A percentile compares a stretch with the other conserved stretches of the same genome.
Conservation (phyloP, 441 rosid genomes). For the Corymbia calophylla region DNA sequence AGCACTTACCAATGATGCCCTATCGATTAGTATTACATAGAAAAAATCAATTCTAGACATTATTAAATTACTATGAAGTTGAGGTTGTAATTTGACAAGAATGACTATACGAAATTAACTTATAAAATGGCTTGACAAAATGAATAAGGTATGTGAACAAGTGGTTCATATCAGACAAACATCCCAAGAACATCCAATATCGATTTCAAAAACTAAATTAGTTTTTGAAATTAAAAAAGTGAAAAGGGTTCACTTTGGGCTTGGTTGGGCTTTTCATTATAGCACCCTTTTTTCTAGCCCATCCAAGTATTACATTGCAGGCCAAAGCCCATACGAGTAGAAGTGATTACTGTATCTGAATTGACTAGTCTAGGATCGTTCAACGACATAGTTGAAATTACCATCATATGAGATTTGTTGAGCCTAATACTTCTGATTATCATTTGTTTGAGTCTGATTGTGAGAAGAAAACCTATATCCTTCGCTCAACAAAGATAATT, state of each 20-base stretch:
- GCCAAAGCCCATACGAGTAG: background rate
- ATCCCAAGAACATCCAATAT: background rate
- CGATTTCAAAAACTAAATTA: background rate
- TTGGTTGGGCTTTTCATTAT: background rate
- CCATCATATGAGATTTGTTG: background rate
- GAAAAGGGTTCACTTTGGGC: background rate
- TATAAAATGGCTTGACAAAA: too few species aligned
- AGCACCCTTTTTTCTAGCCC: background rate
- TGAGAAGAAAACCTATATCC: background rate
- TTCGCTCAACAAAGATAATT: background rate
- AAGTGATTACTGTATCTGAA: background rate
- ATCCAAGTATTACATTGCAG: background rate
- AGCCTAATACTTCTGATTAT: background rate
- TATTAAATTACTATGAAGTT: too few species aligned
- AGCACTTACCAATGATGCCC: too few species aligned
- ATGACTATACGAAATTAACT: background rate
- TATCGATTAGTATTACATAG: too few species aligned
- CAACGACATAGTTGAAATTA: background rate
- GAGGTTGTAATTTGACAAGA: background rate
- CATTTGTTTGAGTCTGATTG: background rate
- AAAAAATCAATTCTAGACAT: too few species aligned
- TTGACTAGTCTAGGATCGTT: background rate
- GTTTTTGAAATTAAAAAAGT: background rate
- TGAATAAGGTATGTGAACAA: background rate
- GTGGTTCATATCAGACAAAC: background rate